A percentile compares a stretch with the other conserved stretches of the same genome.
Conservation (phyloP, 768 basidiomycete genomes). For the Amyloporia xantha region DNA sequence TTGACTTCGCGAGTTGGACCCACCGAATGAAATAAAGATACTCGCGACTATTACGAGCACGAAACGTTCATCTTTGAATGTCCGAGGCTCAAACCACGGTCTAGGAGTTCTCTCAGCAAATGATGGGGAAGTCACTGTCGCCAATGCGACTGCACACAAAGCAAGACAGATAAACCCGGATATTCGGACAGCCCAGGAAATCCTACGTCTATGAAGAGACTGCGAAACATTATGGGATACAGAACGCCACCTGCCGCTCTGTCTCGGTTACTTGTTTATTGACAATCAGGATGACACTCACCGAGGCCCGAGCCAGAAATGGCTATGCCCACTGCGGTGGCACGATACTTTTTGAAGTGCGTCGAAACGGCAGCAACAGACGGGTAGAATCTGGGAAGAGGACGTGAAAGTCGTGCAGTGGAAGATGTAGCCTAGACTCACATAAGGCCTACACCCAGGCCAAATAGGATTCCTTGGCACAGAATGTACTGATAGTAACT, state of each 20-base stretch:
- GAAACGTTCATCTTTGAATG: conserved; percentile 45
- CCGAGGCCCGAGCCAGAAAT: conserved; percentile 64
- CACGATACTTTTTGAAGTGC: conserved; percentile 55
- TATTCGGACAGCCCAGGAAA: conserved; percentile 61
- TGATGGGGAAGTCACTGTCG: conserved; percentile 36
- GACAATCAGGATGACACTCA: conserved; percentile 15
- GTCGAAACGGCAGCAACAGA: conserved; percentile 60
- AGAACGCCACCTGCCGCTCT: conserved; percentile 47
- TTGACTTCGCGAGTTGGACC: conserved; percentile 14
- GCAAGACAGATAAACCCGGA: conserved; percentile 44
- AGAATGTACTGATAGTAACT: conserved; percentile 56
- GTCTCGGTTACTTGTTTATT: background rate
- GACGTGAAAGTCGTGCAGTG: background rate
- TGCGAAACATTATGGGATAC: conserved; percentile 59
- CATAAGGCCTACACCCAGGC: conserved; percentile 57
- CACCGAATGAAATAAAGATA: conserved; percentile 56
- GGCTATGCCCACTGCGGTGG: conserved; percentile 64
- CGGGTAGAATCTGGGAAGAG: conserved; percentile 53
- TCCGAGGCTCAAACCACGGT: conserved; percentile 19
- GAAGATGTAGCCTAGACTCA: conserved; percentile 28
- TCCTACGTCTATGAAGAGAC: conserved; percentile 46
- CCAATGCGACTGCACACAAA: conserved; percentile 40
- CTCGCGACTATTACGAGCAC: conserved; percentile 47
- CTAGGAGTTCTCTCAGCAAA: conserved; percentile 15
- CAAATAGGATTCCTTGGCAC: conserved; percentile 57